A percentile compares a stretch with the other conserved stretches of the same genome.
Conservation (phyloP, 495 filamentous ascomycete genomes). For the Entonaema liquescens region DNA sequence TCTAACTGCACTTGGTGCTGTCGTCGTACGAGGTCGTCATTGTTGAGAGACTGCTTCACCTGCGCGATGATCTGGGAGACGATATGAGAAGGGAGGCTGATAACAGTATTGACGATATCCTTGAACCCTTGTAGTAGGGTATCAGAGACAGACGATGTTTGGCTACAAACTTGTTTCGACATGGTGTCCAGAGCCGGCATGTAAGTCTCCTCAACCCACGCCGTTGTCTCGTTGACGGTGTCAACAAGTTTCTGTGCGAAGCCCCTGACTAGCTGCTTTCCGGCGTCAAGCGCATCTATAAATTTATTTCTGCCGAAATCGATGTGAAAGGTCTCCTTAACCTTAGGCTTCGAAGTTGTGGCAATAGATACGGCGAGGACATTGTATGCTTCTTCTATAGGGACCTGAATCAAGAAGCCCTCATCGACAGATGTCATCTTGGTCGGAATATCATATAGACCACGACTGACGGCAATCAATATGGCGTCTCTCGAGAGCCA, state of each 20-base stretch:
- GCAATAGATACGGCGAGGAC: constrained; percentile 54
- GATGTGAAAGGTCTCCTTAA: constrained; percentile 57
- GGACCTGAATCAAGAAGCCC: constrained; percentile 56
- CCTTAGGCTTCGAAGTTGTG: constrained; percentile 53
- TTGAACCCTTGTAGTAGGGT: constrained; percentile 39
- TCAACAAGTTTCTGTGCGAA: constrained; percentile 48
- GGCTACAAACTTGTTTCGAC: constrained; percentile 47
- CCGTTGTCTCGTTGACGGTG: constrained; percentile 47
- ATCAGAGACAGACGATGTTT: constrained; percentile 44
- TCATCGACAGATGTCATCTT: constrained; percentile 55
- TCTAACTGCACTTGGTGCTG: constrained; percentile 32
- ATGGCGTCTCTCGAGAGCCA: constrained; percentile 56
- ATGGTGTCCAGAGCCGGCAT: constrained; percentile 44
- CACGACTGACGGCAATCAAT: constrained; percentile 54
- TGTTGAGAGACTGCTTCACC: constrained; percentile 38
- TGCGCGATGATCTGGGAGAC: constrained; percentile 36
- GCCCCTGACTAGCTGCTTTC: constrained; percentile 50
- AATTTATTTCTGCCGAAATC: constrained; percentile 53
- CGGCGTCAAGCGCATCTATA: constrained; percentile 48
- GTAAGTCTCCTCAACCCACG: constrained; percentile 47
- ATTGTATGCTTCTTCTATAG: constrained; percentile 52
- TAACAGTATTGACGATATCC: constrained; percentile 40
- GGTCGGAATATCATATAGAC: constrained; percentile 49
- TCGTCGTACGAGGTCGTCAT: constrained; percentile 33
- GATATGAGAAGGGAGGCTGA: constrained; percentile 29